phyloP scores from a whole-genome alignment of 257 asterid genomes.

The Schizonepeta tenuifolia region DNA sequence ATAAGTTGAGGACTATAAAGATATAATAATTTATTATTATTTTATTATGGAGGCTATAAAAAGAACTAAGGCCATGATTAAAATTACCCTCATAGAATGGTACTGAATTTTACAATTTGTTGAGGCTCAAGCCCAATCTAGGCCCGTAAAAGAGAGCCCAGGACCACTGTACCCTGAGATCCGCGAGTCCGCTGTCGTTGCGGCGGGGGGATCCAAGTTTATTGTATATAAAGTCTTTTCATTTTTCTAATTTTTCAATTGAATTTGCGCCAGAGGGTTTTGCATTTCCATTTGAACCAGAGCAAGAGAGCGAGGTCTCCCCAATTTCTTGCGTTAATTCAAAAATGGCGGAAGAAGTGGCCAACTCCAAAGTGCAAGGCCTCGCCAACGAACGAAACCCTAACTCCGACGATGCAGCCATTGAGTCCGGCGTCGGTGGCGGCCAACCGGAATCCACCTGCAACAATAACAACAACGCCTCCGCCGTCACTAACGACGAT shows the following conservation, averaged over 20 bases:
- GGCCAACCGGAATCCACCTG: slow-evolving; percentile 66
- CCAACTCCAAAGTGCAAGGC: slow-evolving; percentile 40
- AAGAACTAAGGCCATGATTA: no score
- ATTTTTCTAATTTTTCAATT: slow-evolving; percentile 6
- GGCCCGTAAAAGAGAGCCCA: no score
- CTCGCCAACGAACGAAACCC: slow-evolving; percentile 42
- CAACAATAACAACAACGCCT: slow-evolving; percentile 44
- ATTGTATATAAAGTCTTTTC: neutral
- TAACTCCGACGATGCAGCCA: slow-evolving; percentile 66
- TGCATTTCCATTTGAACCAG: slow-evolving; percentile 28
- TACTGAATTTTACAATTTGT: no score
- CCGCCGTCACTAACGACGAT: slow-evolving; percentile 42
- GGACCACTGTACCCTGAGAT: neutral
- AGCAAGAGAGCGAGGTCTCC: slow-evolving; percentile 26
- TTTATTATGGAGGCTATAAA: no score
- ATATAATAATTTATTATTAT: no score
- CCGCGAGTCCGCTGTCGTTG: neutral
- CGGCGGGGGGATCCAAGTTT: neutral
- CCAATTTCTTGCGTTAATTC: slow-evolving; percentile 10
- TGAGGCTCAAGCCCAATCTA: no score
- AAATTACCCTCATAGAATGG: no score
- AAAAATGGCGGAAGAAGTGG: slow-evolving; percentile 65
- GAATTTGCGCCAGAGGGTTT: slow-evolving; percentile 43
- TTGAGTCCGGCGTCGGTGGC: slow-evolving; percentile 46
- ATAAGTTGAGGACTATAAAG: no score